Base-by-base conservation (phyloP, 371 early-diverging fungal genomes). In the Gilbertella persicaria region DNA sequence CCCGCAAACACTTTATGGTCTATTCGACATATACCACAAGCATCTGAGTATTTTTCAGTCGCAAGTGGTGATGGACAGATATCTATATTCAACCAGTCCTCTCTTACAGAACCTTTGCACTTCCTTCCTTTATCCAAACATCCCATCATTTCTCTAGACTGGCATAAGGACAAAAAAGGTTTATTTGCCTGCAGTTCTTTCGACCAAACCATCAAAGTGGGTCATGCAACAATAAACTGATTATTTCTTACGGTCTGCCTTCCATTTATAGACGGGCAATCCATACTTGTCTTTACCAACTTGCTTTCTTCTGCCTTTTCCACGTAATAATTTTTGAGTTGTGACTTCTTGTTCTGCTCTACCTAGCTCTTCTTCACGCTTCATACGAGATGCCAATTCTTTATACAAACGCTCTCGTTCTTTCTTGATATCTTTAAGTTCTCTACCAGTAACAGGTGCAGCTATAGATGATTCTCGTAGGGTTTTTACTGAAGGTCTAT, bases 251-350 rank as follows among this genome's bases (percentile, higher is more conserved):
- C 98, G 83, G 29, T 90, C 88, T 3, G 87, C 81, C 56, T 82
- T 86, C 96, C 96, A 98, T 71, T 95, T 97, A 82, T 94, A 96
- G 19, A 89, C 74, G 16, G 92, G 70, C 20, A 94, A 67, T 4
- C 97, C 97, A 55, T 83, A 62, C 47, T 70, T 67, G 64, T 96
- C 96, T 12, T 65, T 83, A 35, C 96, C 98, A 25, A 94, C 80
- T 73, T 91, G 90, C 69, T 79, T 81, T 68, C 78, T 83, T 45
- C 82, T 55, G 13, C 96, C 93, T 62, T 82, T 92, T 96, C 61
- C 74, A 79, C 87, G 84, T 45, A 95, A 64, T 26, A 86, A 80
- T 59, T 86, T 87, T 45, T 94, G 94, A 40, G 88, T 69, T 13
- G 77, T 69, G 76, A 94, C 68, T 72, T 95, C 96, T 37, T 79